These are phyloP conservation scores for Globisporangium nunn DNA, from an alignment of 352 stramenopile genomes.

Conservation along the genomic window DNA sequence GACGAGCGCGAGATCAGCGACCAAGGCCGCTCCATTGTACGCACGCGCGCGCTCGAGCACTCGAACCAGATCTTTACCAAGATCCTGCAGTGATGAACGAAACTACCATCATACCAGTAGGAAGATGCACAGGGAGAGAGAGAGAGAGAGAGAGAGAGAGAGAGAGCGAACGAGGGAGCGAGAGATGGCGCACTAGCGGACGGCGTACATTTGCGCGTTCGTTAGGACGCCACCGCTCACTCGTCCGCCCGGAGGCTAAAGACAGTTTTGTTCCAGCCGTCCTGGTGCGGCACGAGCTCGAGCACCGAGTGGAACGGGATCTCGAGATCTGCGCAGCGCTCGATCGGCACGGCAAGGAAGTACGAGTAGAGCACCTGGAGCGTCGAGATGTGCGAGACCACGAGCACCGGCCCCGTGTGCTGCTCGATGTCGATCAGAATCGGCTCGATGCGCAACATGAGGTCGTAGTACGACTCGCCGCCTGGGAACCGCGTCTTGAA, in stretches of 20 bases:
- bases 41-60: slow-evolving; percentile 33
- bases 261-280: slow-evolving; percentile 80
- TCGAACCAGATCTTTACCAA: slow-evolving; percentile 45
- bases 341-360: slow-evolving; percentile 74
- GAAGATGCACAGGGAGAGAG: background rate
- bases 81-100: slow-evolving; percentile 8
- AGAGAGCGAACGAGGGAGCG: slow-evolving; percentile 1
- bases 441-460: slow-evolving; percentile 89
- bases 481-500: slow-evolving; percentile 82
- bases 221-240: background rate
- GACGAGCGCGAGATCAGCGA: slow-evolving; percentile 39
- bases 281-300: slow-evolving; percentile 72
- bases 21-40: slow-evolving; percentile 39
- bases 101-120: no score
- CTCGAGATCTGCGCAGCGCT: slow-evolving; percentile 68
- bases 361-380: slow-evolving; percentile 86
- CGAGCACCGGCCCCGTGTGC: slow-evolving; percentile 74
- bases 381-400: slow-evolving; percentile 84
- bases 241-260: slow-evolving; percentile 59
- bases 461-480: slow-evolving; percentile 91
- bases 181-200: background rate
- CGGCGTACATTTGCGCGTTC: background rate
- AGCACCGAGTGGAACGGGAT: slow-evolving; percentile 84
- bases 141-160: background rate
- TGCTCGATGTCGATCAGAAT: slow-evolving; percentile 92